Base-by-base conservation (phyloP, 2,329 filamentous ascomycete genomes). In the Ophiostoma australiae region DNA sequence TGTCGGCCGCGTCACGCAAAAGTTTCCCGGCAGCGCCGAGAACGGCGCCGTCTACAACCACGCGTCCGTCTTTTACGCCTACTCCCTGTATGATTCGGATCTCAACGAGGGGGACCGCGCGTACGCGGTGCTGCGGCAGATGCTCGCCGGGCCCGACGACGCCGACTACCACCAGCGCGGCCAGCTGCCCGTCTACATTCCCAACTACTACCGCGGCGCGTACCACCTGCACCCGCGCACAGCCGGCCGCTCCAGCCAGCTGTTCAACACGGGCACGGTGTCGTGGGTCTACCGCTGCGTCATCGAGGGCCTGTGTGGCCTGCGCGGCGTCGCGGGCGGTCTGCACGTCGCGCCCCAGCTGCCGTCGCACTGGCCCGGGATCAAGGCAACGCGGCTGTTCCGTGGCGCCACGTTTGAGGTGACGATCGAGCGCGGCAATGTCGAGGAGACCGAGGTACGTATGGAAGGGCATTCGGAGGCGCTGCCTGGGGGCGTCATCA, bases 11-110 rank as follows among this genome's bases (percentile, higher is more conserved):
- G 85, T 87, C 17, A 87, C 85, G 72, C 85, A 87, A 75, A 87
- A 87, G 76, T 85, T 84, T 71, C 82, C 84, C 2, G 85, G 85
- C 2, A 84, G 84, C 65, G 85, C 82, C n/a, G 85, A 87, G 77
- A 87, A 87, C 76, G 85, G 80, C 0, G 83, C 83, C 33, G 84
- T 87, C 23, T 87, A 87, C 77, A 87, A 87, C 78, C 85, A 87
- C 76, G 85, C 85, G 0, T 82, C 80, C 41, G 81, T 83, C 13
- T 87, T 87, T 75, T 87, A 86, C 76, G 80, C 84, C 67, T 83
- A 85, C 79, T 82, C 82, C 13, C 76, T 87, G 3, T 58, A 58
- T 11, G 52, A 58, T 4, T 11, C 11, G 1, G 1, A 27, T 1
- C 2, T 20, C 1, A 11, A 4, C 1, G 15, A 58, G 5, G 10